Base-by-base conservation (phyloP, 768 basidiomycete species). In the Cyathus striatus region DNA sequence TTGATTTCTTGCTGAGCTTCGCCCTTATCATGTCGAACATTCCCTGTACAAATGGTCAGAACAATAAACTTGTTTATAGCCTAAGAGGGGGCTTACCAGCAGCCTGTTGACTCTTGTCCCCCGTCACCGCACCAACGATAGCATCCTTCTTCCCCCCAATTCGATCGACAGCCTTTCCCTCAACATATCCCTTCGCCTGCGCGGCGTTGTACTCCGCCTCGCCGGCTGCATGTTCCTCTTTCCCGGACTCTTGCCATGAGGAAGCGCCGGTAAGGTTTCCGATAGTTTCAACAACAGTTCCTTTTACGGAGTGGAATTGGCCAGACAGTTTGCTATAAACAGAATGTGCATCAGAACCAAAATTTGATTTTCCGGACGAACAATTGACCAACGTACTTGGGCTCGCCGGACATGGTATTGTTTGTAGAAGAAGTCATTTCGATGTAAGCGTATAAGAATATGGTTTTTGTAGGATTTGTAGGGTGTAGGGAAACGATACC, bases 1-100 rank as follows among this genome's bases (percentile, higher is more conserved):
- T 83, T 83, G 23, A 70, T 13, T 4, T 77, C 63, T 55, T 82
- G 78, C 49, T 82, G 72, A 1, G 66, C 53, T 38, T 69, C 27
- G 27, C 27, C 27, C 27, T 30, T 30, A 30, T 30, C 27, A n/a
- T 30, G 27, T 7, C 27, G 27, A 50, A 0, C 81, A 81, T 53
- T 48, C 22, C 48, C 51, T 49, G 23, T 16, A 18, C 23, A 18
- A 22, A 9, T n/a, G 13, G 9, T 9, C 9, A 7, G 18, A 21
- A 18, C 13, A 9, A 13, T 37, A 9, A 9, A 21, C 18, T n/a
- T 9, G 10, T 30, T 30, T 30, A 30, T 9, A 30, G n/a, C 9
- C n/a, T 30, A 30, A 37, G 9, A 9, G 27, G 21, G 17, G 32
- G 51, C 62, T 35, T 25, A 73, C 77, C 75, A 38, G 58, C 41